These are phyloP conservation scores for Ilex asprella DNA, from an alignment of 257 asterid genomes.

Conservation along the genomic window DNA sequence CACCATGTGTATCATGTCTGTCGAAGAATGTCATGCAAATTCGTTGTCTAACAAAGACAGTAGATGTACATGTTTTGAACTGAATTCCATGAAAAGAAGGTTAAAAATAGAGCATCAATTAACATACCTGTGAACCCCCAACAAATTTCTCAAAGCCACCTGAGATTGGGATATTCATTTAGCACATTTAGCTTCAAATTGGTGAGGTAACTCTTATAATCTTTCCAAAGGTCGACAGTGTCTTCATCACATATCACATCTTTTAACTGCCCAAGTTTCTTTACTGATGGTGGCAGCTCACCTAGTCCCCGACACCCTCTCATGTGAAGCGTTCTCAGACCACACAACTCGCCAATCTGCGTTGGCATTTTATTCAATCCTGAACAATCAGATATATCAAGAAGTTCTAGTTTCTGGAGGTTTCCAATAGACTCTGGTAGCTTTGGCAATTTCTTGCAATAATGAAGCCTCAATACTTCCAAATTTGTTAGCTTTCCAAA, in stretches of 20 bases:
- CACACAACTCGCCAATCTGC: constrained; percentile 17
- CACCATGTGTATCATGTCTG: no score
- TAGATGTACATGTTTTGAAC: no score
- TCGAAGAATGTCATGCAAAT: no score
- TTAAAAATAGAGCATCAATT: no score
- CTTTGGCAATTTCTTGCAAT: constrained; percentile 17
- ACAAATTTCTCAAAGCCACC: constrained; percentile 18
- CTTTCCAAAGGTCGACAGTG: constrained; percentile 14
- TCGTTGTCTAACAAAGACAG: no score
- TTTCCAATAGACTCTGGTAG: constrained; percentile 20
- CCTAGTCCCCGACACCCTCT: constrained; percentile 20
- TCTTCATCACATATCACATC: constrained; percentile 27
- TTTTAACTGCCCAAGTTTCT: constrained; percentile 18
- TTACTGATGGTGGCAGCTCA: constrained; percentile 18
- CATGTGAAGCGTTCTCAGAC: constrained; percentile 19
- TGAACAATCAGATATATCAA: constrained; percentile 30
- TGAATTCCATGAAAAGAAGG: no score
- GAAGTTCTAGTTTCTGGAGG: constrained; percentile 15
- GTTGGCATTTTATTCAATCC: constrained; percentile 13
- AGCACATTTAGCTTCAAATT: constrained; percentile 17
- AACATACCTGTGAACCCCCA: no score
- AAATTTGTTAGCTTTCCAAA: constrained; percentile 22
- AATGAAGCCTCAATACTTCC: constrained; percentile 24
- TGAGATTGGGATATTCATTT: constrained; percentile 22
- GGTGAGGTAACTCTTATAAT: constrained; percentile 1